Base-by-base conservation (phyloP, 2,329 filamentous ascomycete genomes). In the Graphilbum fragrans region DNA sequence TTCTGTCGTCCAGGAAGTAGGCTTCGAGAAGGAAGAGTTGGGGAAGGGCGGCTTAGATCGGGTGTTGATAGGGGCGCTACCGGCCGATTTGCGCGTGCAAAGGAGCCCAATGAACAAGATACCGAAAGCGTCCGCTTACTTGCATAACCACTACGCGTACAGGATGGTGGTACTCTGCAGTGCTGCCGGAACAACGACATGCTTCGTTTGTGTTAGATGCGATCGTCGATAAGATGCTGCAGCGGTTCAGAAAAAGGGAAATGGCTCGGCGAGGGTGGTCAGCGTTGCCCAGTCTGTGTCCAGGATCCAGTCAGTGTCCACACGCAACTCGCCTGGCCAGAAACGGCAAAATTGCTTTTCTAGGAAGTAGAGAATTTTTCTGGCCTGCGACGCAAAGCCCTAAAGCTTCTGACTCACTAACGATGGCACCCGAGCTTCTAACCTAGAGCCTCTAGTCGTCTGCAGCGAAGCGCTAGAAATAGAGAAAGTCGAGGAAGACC, bases 21-120 rank as follows among this genome's bases (percentile, higher is more conserved):
- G n/a, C n/a, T n/a, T n/a, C 21, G 23, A 10, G 9, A 34, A 14
- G 33, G 18, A 4, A 11, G 34, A 18, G 18, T n/a, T n/a, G n/a
- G n/a, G n/a, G n/a, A n/a, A n/a, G n/a, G n/a, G 41, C 46, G 42
- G 40, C 35, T 48, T 45, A 47, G 42, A 45, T 45, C 45, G 47
- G 45, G 37, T 39, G 25, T 41, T 37, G 39, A 21, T 23, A 43
- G 36, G 32, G 39, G 31, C 42, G 42, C 42, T 48, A 47, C 29
- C 35, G 46, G 35, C 40, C 38, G 32, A 36, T 20, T 14, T 21
- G 25, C 37, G 29, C 33, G 36, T 35, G 41, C 38, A 39, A 21
- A 21, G 20, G 25, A 19, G 33, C n/a, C 29, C 29, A 11, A 34
- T 19, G 25, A 17, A 17, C 20, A 16, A 17, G n/a, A 8, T 20